Evolutionary conservation across 257 asterid species (phyloP).

Genomic region (Marsdenia floribunda): DNA sequence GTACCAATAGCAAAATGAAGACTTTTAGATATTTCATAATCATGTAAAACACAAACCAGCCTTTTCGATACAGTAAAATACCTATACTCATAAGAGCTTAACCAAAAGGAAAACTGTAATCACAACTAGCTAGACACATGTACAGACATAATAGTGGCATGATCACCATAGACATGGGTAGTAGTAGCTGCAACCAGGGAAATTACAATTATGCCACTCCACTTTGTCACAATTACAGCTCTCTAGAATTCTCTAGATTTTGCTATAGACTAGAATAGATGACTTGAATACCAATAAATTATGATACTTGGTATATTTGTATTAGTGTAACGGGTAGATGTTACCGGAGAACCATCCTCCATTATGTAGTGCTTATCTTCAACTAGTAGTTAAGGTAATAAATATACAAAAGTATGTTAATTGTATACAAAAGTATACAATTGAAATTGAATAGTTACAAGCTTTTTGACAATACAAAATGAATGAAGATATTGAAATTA

Average conservation of each 20-base stretch:
- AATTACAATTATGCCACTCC: background rate
- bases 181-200: background rate
- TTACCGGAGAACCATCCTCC: background rate
- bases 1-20: conserved; percentile 31
- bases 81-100: background rate
- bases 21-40: conserved; percentile 26
- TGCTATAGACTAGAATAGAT: too few species aligned
- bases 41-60: conserved; percentile 16
- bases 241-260: too few species aligned
- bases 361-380: background rate
- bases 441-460: background rate
- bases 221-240: background rate
- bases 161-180: background rate
- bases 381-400: background rate
- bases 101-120: background rate
- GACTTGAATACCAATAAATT: too few species aligned
- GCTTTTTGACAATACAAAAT: background rate
- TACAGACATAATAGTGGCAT: background rate
- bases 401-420: background rate
- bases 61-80: background rate
- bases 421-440: background rate
- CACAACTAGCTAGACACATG: background rate
- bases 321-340: too few species aligned
- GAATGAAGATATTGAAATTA: background rate
- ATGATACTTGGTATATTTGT: too few species aligned